Base-by-base conservation (phyloP, 305 asterid genomes). In the Solanum aculeatissimum region DNA sequence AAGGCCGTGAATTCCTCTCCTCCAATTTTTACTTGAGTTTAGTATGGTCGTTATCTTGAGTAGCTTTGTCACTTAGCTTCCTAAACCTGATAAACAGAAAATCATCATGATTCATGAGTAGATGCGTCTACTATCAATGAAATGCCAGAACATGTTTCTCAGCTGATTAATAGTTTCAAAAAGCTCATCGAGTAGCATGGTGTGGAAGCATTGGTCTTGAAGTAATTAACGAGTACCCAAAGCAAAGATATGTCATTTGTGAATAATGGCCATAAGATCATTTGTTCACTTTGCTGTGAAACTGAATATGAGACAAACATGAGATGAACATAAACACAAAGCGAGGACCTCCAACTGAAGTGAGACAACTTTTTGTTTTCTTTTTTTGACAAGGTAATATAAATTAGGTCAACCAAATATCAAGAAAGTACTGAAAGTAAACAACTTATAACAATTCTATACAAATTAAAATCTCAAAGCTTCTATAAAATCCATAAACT, bases 1-100 rank as follows among this genome's bases (percentile, higher is more conserved):
- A 86, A 82, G 98, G 97, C 87, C 92, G 97, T 38, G 93, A 86
- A 89, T 91, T 93, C 91, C 96, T 90, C 94, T 89, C 91, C 80
- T 74, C 32, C 88, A 90, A 90, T 60, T 83, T 90, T 65, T 91
- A 80, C 88, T 80, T 89, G 54, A 84, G 88, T 86, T 71, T 84
- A 79, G 78, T 86, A 58, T 58, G 80, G 85, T 85, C 54, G 49
- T 85, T 47, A 72, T 55, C 83, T 86, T 77, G 89, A 84, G 95
- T 87, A 84, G 91, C 93, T 83, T 85, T 89, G 74, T 70, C 81
- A 68, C 91, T 85, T 29, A 80, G 91, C 89, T 93, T 96, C 55
- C 89, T 90, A 86, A 92, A 88, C 93, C 99, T 96, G 92, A 72
- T 89, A 82, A 66, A 84, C 40, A 27, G 82, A 85, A 51, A 77